phyloP scores from a whole-genome alignment of 768 basidiomycete species.

The Rubroboletus pulcherrimus region DNA sequence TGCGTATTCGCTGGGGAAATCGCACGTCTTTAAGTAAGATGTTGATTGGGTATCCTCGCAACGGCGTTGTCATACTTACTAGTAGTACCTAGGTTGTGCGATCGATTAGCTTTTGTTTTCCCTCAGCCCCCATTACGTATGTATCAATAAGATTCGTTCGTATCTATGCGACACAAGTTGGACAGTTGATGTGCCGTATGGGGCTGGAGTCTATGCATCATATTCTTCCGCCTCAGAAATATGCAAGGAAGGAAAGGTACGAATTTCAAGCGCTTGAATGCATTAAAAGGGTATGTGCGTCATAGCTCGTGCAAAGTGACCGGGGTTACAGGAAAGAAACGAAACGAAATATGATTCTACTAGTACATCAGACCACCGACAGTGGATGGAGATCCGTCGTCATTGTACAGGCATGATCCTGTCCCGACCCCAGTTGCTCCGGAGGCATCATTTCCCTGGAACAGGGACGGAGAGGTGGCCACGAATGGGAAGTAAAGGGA shows the following conservation, averaged over 20 bases:
- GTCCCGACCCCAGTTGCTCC: slow-evolving; percentile 24
- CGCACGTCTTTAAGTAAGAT: neutral
- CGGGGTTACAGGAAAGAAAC: neutral
- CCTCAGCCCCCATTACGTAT: too few species aligned
- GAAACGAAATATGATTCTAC: neutral
- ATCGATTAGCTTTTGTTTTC: neutral
- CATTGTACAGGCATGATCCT: slow-evolving; percentile 31
- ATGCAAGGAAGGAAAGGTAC: neutral
- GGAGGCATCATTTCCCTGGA: slow-evolving; percentile 15
- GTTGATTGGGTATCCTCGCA: neutral
- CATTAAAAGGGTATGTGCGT: neutral
- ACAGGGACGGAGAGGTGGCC: slow-evolving; percentile 27
- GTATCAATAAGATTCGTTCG: neutral
- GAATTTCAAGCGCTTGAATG: too few species aligned
- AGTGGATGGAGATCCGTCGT: slow-evolving; percentile 23
- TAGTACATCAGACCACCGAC: slow-evolving; percentile 24
- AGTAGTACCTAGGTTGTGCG: too few species aligned
- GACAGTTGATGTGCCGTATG: neutral
- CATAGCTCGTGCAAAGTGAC: neutral
- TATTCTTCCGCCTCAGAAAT: neutral
- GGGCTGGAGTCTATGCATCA: neutral
- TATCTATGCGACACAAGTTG: neutral
- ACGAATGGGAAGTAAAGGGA: slow-evolving; percentile 37
- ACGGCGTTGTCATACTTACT: neutral
- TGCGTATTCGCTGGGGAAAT: neutral